A percentile compares a stretch with the other conserved stretches of the same genome.
These are phyloP conservation scores for Russula compacta DNA, from an alignment of 768 basidiomycete genomes.

Conservation along the genomic window DNA sequence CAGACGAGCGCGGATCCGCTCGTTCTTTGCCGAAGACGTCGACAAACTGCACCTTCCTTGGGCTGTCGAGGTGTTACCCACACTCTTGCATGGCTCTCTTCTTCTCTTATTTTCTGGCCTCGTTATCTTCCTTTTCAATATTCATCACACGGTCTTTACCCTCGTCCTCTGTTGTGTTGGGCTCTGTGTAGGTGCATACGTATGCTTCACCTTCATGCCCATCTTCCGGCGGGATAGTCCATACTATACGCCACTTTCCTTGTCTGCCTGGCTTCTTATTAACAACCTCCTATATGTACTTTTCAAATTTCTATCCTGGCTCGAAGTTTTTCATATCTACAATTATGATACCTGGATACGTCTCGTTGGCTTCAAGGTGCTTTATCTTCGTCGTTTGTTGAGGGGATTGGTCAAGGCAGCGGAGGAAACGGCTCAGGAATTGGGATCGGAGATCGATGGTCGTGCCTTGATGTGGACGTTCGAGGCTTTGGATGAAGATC, in stretches of 20 bases:
- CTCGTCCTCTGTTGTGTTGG: not conserved
- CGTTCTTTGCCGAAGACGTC: slow-evolving; percentile 2
- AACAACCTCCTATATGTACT: not conserved
- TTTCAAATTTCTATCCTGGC: not conserved
- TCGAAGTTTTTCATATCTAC: not conserved
- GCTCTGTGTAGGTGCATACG: not conserved
- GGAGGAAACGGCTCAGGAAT: not conserved
- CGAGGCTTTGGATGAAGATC: slow-evolving; percentile 8
- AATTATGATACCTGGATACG: not conserved
- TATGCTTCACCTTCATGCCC: not conserved
- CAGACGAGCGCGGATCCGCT: not conserved
- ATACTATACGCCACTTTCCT: slow-evolving; percentile 4
- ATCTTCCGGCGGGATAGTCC: not conserved
- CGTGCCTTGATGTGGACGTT: slow-evolving; percentile 6
- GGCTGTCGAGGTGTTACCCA: not conserved
- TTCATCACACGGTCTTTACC: slow-evolving; percentile 3
- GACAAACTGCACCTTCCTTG: not conserved
- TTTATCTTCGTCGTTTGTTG: not conserved
- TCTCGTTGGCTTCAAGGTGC: not conserved
- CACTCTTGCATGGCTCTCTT: not conserved
- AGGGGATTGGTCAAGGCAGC: not conserved
- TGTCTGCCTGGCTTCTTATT: not conserved
- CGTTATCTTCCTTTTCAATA: not conserved
- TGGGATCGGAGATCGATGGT: not conserved
- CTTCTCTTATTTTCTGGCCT: slow-evolving; percentile 6